Evolutionary conservation across 2,329 filamentous ascomycete species (phyloP), one percentile per base, ranked within the genome.

Genomic region (Botrytis paeoniae): DNA sequence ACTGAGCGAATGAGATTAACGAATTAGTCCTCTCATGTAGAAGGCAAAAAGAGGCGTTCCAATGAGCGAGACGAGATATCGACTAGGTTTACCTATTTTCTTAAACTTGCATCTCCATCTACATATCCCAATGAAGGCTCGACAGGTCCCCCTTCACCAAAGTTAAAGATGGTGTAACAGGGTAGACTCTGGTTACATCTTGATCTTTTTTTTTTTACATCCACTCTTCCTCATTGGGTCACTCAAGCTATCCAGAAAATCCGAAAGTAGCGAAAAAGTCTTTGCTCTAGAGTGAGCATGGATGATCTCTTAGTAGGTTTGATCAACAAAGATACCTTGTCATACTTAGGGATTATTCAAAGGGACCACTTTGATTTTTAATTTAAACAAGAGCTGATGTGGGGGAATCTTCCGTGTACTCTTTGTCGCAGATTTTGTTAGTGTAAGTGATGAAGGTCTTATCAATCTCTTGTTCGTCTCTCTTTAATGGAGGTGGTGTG

Each of bases 321-420:
- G 63, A 66, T 66, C 63, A 66, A 66, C 63, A 66, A 66, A 66
- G 63, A 51, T 32, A 8, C 62, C 62, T 41, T 16, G 62, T 66
- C 32, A 12, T 9, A 12, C 32, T 4, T 51, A 5, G 14, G 32
- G 9, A n/a, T 45, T 45, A 32, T 22, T 64, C 61, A 29, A 43
- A 63, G 60, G 60, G 60, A 45, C n/a, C 61, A 43, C 61, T 45
- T 8, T 45, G 39, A 10, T 3, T 45, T 45, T 64, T 45, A 66
- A 51, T 66, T 66, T n/a, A n/a, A 43, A 43, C n/a, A 61, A 51
- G 43, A 51, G 14, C 63, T 66, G 22, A 66, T 51, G 63, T 66
- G 32, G 63, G 63, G 63, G 63, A 51, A 66, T 51, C 22, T 63
- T 43, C 61, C 61, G 39, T 29, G 4, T 5, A 5, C 39, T 66